Evolutionary conservation across 1,284 basidiomycete genomes (phyloP), one percentile per base, ranked within the genome.

Genomic region (Austroboletus novae-zelandiae): DNA sequence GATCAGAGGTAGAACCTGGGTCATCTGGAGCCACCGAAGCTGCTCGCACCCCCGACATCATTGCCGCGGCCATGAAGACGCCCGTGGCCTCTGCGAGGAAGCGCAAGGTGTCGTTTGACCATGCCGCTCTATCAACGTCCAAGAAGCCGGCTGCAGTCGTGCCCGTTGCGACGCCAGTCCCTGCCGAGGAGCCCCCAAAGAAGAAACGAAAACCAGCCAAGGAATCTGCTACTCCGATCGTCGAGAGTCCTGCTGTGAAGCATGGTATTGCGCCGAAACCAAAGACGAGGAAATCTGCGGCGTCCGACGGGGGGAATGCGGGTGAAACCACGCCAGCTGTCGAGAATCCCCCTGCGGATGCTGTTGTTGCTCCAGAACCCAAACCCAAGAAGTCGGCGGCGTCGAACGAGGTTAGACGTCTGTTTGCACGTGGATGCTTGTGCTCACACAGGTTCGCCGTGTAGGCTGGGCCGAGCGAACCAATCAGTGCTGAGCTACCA

Each of bases 161-260:
- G 17, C 8, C 47, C 17, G 34, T 25, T 20, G 50, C 45, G 25
- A 27, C 52, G 10, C 20, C 39, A 15, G 43, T 37, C 18, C 0
- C n/a, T 25, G 1, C 37, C 1, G 48, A 46, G 14, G 58, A 56
- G 20, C 63, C 58, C 8, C 50, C 45, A 5, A 57, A 50, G 61
- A 69, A 69, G 34, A 66, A 41, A 39, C 44, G 9, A 17, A 66
- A 51, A 50, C 50, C 45, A 18, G 43, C 35, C 4, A 53, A 48
- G 15, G 57, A 52, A 9, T 34, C 48, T n/a, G 35, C 39, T 7
- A 11, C 43, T 2, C 47, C 32, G 2, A 27, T 4, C n/a, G 18
- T 9, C 4, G 54, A 50, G 34, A 45, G 27, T 20, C 14, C 51
- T 30, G 23, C 20, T 2, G 10, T 18, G 3, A 45, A 57, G 29